These are phyloP conservation scores for Stagonosporopsis rhizophila DNA, from an alignment of 2,329 filamentous ascomycete genomes.

Conservation along the genomic window DNA sequence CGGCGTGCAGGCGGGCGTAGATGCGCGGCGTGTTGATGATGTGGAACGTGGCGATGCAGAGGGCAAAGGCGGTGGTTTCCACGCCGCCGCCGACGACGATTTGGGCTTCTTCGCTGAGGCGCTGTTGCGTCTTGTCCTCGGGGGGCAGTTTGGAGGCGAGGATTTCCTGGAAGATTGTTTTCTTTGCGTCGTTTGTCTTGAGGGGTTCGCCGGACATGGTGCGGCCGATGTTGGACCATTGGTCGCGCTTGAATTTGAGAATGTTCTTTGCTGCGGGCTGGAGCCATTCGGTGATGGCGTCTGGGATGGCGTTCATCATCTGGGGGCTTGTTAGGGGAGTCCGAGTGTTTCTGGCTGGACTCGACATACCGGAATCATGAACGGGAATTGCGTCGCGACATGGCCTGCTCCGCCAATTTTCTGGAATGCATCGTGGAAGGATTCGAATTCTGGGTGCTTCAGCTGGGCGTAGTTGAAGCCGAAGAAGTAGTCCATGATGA, in stretches of 20 bases:
- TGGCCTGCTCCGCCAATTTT: constrained; percentile 42
- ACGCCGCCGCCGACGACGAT: constrained; percentile 51
- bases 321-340: constrained; percentile 3
- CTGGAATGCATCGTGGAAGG: constrained; percentile 46
- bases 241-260: constrained; percentile 42
- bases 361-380: constrained; percentile 37
- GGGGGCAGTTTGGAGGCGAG: constrained; percentile 38
- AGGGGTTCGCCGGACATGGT: constrained; percentile 38
- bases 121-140: constrained; percentile 47
- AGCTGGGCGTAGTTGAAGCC: constrained; percentile 46
- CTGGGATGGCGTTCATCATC: constrained; percentile 45
- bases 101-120: constrained; percentile 49
- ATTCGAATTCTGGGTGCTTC: constrained; percentile 44
- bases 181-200: constrained; percentile 42
- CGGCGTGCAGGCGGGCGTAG: constrained; percentile 40
- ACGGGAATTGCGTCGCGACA: constrained; percentile 43
- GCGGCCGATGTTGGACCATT: constrained; percentile 34
- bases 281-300: constrained; percentile 38
- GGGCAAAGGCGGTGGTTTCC: constrained; percentile 48
- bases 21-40: constrained; percentile 43
- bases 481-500: constrained; percentile 55
- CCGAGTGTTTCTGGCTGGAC: background rate
- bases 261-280: constrained; percentile 42
- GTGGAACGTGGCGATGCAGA: constrained; percentile 41
- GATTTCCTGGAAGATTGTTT: constrained; percentile 47